These are phyloP conservation scores for Xylariaceae sp. DNA, from an alignment of 2,329 filamentous ascomycete genomes.

Conservation along the genomic window DNA sequence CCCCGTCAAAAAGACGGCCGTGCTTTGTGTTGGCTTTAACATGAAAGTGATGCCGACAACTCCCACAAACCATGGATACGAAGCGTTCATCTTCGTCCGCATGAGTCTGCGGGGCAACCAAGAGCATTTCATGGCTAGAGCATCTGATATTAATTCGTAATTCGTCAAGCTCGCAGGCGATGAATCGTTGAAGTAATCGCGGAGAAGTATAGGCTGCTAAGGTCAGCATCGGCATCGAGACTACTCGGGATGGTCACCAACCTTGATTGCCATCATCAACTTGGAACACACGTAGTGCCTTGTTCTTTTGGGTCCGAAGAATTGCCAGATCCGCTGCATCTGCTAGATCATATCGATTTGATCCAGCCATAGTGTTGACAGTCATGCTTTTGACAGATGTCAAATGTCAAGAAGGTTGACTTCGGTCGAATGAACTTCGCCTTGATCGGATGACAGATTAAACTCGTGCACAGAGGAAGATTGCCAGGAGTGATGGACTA, in stretches of 20 bases:
- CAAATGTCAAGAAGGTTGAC: too few species aligned
- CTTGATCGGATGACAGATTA: too few species aligned
- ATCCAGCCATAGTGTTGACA: neutral
- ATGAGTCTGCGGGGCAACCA: slow-evolving; percentile 16
- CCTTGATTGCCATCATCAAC: neutral
- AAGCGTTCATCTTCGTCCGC: slow-evolving; percentile 8
- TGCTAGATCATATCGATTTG: neutral
- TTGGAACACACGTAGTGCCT: slow-evolving; percentile 6
- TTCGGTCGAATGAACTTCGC: too few species aligned
- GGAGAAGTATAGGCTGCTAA: slow-evolving; percentile 25
- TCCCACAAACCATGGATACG: slow-evolving; percentile 23
- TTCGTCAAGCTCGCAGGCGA: slow-evolving; percentile 16
- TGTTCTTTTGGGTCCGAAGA: slow-evolving; percentile 1
- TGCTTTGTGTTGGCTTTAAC: slow-evolving; percentile 15
- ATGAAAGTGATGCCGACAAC: slow-evolving; percentile 26
- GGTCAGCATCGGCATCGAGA: too few species aligned
- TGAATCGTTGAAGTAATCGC: slow-evolving; percentile 20
- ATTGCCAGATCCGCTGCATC: neutral
- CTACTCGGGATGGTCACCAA: slow-evolving; percentile 2
- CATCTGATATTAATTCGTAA: slow-evolving; percentile 12
- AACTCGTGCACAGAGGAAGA: too few species aligned
- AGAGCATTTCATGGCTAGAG: slow-evolving; percentile 23
- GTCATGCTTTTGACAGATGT: neutral
- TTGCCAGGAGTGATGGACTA: too few species aligned
- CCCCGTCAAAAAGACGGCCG: slow-evolving; percentile 3